A percentile compares a stretch with the other conserved stretches of the same genome.
Evolutionary conservation across 768 basidiomycete species (phyloP).

Genomic region (Sarcodon aspratus): DNA sequence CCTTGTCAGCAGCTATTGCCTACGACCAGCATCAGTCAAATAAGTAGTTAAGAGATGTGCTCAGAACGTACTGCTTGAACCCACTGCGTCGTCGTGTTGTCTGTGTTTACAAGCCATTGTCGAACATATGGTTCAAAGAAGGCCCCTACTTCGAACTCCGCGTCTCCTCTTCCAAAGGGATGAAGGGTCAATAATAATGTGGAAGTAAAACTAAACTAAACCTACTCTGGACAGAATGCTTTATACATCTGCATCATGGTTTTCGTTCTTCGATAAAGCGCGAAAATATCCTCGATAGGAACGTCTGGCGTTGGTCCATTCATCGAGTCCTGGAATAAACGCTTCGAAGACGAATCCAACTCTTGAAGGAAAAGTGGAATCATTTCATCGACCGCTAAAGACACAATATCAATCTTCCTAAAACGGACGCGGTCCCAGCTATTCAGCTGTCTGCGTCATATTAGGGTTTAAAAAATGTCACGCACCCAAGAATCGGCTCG

Average conservation of each 20-base stretch:
- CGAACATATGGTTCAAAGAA: slow-evolving; percentile 86
- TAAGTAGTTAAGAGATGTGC: background rate
- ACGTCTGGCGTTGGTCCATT: slow-evolving; percentile 82
- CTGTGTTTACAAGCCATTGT: slow-evolving; percentile 83
- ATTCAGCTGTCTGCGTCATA: background rate
- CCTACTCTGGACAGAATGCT: slow-evolving; percentile 74
- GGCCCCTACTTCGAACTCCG: slow-evolving; percentile 56
- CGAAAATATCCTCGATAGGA: slow-evolving; percentile 84
- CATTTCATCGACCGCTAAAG: slow-evolving; percentile 56
- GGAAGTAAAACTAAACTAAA: slow-evolving; percentile 7
- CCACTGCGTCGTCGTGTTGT: slow-evolving; percentile 88
- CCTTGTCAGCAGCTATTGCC: slow-evolving; percentile 81
- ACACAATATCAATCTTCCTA: slow-evolving; percentile 67
- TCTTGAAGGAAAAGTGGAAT: slow-evolving; percentile 60
- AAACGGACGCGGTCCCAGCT: background rate
- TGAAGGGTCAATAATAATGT: slow-evolving; percentile 1
- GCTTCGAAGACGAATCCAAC: slow-evolving; percentile 57
- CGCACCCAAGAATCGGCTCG: slow-evolving; percentile 68
- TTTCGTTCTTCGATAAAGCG: slow-evolving; percentile 71
- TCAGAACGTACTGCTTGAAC: slow-evolving; percentile 66
- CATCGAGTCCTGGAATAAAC: slow-evolving; percentile 72
- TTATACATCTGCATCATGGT: slow-evolving; percentile 68
- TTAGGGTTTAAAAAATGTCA: background rate
- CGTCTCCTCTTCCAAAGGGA: slow-evolving; percentile 28
- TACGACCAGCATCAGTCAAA: slow-evolving; percentile 15